Percentiles rank a stretch among this genome's conserved stretches.
Conservation (phyloP, 495 filamentous ascomycete genomes). For the Astrocystis sublimbata region DNA sequence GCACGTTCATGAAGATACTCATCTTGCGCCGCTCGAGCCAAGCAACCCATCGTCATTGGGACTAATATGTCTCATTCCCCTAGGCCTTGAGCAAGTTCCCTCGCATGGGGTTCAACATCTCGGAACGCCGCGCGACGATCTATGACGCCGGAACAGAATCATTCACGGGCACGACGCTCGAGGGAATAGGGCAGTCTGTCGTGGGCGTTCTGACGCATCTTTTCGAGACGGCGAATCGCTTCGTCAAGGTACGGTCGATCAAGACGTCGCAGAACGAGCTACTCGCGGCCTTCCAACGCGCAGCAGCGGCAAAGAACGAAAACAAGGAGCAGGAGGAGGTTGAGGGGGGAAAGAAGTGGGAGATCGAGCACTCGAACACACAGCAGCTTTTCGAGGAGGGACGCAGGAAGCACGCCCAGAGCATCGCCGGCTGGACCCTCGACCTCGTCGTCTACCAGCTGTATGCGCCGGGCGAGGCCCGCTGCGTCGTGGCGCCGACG, state of each 20-base stretch:
- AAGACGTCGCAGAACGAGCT: constrained; percentile 44
- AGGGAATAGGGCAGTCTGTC: constrained; percentile 45
- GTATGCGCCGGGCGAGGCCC: constrained; percentile 25
- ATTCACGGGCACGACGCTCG: constrained; percentile 47
- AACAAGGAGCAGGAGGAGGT: too few species aligned
- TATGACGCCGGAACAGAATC: constrained; percentile 47
- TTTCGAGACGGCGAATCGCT: constrained; percentile 47
- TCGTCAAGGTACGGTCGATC: constrained; percentile 45
- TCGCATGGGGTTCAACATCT: constrained; percentile 41
- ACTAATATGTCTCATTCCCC: not conserved
- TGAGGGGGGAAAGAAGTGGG: constrained; percentile 20
- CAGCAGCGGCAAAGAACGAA: constrained; percentile 7
- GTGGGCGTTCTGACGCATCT: constrained; percentile 41
- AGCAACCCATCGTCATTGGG: not conserved
- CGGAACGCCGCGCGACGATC: constrained; percentile 38
- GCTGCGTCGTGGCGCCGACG: constrained; percentile 25
- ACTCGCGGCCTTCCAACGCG: constrained; percentile 40
- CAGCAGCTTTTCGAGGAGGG: constrained; percentile 35
- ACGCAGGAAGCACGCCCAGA: constrained; percentile 22
- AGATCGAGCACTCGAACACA: constrained; percentile 27
- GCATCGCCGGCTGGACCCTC: constrained; percentile 21
- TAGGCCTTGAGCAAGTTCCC: constrained; percentile 30
- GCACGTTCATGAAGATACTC: not conserved
- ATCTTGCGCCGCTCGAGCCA: not conserved
- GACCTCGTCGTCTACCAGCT: constrained; percentile 32